Conservation (phyloP, 768 basidiomycete genomes). For the Pulveroboletus ravenelii region DNA sequence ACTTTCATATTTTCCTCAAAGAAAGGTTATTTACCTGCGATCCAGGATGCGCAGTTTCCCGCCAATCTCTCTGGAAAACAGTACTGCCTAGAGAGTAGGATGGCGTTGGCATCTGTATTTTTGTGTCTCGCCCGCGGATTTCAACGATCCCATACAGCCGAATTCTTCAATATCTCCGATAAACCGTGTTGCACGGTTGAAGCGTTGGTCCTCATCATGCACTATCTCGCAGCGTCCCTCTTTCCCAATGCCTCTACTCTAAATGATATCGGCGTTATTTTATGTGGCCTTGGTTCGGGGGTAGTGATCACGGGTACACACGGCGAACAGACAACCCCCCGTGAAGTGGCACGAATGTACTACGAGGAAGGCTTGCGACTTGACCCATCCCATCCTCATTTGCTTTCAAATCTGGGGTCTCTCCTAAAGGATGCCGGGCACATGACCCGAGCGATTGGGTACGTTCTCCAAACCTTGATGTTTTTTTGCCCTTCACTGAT, state of each 20-base stretch:
- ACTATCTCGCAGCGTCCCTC: slow-evolving; percentile 44
- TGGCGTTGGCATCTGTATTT: slow-evolving; percentile 37
- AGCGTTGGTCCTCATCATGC: slow-evolving; percentile 40
- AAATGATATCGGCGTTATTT: slow-evolving; percentile 48
- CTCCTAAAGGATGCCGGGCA: slow-evolving; percentile 47
- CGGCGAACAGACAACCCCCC: slow-evolving; percentile 23
- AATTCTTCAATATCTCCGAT: slow-evolving; percentile 20
- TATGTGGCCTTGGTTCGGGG: slow-evolving; percentile 33
- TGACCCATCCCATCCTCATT: slow-evolving; percentile 44
- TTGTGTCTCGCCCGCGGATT: slow-evolving; percentile 44
- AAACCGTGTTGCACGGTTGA: slow-evolving; percentile 31
- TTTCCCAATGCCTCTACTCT: slow-evolving; percentile 42
- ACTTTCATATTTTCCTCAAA: slow-evolving; percentile 35
- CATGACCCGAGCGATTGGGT: slow-evolving; percentile 39
- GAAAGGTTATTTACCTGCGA: slow-evolving; percentile 30
- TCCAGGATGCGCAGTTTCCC: slow-evolving; percentile 23
- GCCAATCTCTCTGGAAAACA: slow-evolving; percentile 27
- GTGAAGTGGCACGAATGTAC: slow-evolving; percentile 39
- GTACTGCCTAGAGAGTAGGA: slow-evolving; percentile 20
- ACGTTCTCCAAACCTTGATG: slow-evolving; percentile 5
- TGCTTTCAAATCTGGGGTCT: slow-evolving; percentile 48
- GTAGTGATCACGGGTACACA: slow-evolving; percentile 19
- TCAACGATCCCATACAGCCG: slow-evolving; percentile 31
- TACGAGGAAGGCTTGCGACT: slow-evolving; percentile 42
- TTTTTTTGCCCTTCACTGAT: slow-evolving; percentile 2